These are phyloP conservation scores for Flaveria floridana DNA, from an alignment of 140 eudicot species.

Conservation along the genomic window DNA sequence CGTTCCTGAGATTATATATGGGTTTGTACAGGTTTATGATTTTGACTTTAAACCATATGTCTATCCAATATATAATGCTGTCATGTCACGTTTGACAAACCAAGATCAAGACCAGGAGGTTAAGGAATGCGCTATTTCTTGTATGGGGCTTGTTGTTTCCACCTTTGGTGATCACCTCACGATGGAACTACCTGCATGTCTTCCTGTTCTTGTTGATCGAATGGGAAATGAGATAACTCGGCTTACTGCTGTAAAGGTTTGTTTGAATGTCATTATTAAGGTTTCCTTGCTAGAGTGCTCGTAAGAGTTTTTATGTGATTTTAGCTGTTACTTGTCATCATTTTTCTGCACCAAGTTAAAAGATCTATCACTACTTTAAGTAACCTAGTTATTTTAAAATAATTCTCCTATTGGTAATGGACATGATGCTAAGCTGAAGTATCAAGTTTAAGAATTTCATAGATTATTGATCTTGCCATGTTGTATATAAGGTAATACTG, in stretches of 20 bases:
- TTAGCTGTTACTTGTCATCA: neutral
- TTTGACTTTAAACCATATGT: conserved; percentile 95
- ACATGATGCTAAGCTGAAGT: neutral
- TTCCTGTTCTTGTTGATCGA: conserved; percentile 95
- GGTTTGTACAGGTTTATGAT: conserved; percentile 46
- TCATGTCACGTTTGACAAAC: conserved; percentile 93
- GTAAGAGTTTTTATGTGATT: no score
- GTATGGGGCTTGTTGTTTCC: conserved; percentile 98
- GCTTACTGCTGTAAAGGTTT: conserved; percentile 97
- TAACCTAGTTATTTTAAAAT: neutral
- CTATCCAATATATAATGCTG: conserved; percentile 83
- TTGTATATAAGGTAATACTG: neutral
- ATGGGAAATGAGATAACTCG: conserved; percentile 99
- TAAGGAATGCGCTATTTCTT: conserved; percentile 94
- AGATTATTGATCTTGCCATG: neutral
- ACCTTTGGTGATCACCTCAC: conserved; percentile 94
- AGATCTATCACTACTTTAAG: neutral
- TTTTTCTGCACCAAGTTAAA: neutral
- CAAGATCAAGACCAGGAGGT: conserved; percentile 99
- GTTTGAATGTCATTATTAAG: conserved; percentile 19
- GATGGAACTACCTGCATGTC: conserved; percentile 71
- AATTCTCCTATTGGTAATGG: neutral
- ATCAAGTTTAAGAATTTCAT: neutral
- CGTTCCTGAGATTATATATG: conserved; percentile 5
- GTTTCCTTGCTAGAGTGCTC: neutral